Percentiles rank a stretch among this genome's conserved stretches.
Conservation (phyloP, 371 early-diverging fungal genomes). For the Rhizopus microsporus region DNA sequence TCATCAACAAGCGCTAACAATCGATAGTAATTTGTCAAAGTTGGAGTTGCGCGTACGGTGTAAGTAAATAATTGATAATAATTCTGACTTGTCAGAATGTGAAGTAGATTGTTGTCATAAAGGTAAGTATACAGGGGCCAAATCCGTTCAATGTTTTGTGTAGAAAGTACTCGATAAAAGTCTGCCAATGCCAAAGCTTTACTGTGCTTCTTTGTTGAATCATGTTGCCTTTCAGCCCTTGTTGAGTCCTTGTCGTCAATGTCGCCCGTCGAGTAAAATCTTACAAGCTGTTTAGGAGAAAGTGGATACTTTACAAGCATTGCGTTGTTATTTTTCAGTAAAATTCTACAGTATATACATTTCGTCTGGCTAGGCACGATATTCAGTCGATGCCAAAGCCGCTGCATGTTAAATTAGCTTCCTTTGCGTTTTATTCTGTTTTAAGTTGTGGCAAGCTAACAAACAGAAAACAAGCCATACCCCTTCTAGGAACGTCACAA, state of each 20-base stretch:
- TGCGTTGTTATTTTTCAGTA: background rate
- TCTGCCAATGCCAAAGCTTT: constrained; percentile 32
- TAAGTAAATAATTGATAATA: constrained; percentile 36
- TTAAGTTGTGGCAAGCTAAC: no score
- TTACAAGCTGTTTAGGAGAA: constrained; percentile 1
- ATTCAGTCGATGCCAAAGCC: constrained; percentile 34
- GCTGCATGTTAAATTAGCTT: constrained; percentile 18
- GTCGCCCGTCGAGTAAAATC: background rate
- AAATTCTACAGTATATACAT: constrained; percentile 32
- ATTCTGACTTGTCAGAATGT: constrained; percentile 30
- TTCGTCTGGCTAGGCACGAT: constrained; percentile 19
- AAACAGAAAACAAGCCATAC: no score
- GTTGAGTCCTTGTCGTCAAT: background rate
- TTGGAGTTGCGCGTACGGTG: constrained; percentile 29
- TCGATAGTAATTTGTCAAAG: constrained; percentile 40
- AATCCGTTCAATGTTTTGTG: constrained; percentile 47
- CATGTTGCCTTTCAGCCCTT: background rate
- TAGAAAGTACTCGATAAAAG: constrained; percentile 39
- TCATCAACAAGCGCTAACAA: constrained; percentile 42
- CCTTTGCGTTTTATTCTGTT: no score
- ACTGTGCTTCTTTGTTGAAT: constrained; percentile 6
- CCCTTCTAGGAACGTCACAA: no score
- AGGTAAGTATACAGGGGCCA: constrained; percentile 49
- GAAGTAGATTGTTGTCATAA: constrained; percentile 28
- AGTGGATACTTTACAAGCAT: background rate